Base-by-base conservation (phyloP, 192 early-diverging fungal genomes). In the Jimgerdemannia flammicorona region DNA sequence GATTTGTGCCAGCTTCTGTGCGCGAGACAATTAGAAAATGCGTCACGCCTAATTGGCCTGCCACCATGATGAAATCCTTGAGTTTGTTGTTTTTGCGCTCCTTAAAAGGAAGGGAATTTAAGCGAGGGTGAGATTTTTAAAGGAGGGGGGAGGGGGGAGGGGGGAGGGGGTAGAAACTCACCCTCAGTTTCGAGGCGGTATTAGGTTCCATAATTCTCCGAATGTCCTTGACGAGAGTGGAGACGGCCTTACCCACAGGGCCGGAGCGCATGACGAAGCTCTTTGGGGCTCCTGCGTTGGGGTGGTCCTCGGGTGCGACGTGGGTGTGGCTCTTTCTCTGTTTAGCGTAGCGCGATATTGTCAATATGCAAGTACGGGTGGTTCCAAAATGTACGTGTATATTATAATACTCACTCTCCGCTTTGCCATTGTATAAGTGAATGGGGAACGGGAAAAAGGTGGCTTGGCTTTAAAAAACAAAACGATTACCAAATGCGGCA, bases 211-310 rank as follows among this genome's bases (percentile, higher is more conserved):
- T 95, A 43, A 95, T 86, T 65, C 83, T 86, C 42, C 98, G 90
- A 44, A 96, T 83, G 81, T 99, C 96, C 44, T 74, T 78, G 29
- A 97, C 95, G 11, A 99, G 88, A 9, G 88, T 87, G 17, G 88
- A 77, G 11, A 97, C 92, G n/a, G 92, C 84, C 59, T 82, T 82
- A 2, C 95, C 95, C 9, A 96, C 94, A 10, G 78, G 67, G 14
- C 98, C 98, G 3, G 96, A 93, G 70, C 93, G 92, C 73, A 98
- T 94, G 40, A 99, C 98, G 81, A 99, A 95, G 74, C 93, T 90
- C 77, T 92, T 90, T 29, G 97, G 97, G 17, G 85, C 77, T 70
- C 89, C 88, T 14, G 83, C 80, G 20, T 86, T 84, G 49, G 89
- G 87, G 65, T 83, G 83, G n/a, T 77, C 83, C 41, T 78, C 86